A percentile compares a stretch with the other conserved stretches of the same genome.
These are phyloP conservation scores for Myxozyma lipomycoides DNA, from an alignment of 805 yeast genomes.

Conservation along the genomic window DNA sequence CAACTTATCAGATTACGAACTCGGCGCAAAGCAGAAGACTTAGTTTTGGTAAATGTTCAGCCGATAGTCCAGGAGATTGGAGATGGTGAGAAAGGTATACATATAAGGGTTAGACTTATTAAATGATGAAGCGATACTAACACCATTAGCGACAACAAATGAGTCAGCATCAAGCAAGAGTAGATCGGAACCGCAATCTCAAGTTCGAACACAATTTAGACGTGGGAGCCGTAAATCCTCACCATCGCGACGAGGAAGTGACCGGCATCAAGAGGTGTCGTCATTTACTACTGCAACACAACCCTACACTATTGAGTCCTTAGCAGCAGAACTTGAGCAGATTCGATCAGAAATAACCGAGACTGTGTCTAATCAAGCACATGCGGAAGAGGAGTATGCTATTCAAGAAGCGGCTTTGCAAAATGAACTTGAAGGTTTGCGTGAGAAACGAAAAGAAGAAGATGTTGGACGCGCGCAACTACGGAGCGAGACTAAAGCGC, in stretches of 20 bases:
- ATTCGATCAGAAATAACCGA: conserved; percentile 37
- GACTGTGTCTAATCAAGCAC: conserved; percentile 28
- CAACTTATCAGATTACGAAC: conserved; percentile 33
- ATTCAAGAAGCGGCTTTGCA: conserved; percentile 30
- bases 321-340: conserved; percentile 37
- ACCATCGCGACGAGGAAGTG: conserved; percentile 7
- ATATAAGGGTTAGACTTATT: too few relatives aligned
- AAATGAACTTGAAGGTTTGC: conserved; percentile 33
- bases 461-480: conserved; percentile 36
- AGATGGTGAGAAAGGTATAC: neutral
- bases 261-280: conserved; percentile 6
- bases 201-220: conserved; percentile 20
- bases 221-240: conserved; percentile 12
- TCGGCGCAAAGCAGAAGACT: conserved; percentile 29
- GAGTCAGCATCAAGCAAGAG: neutral
- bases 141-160: too few relatives aligned
- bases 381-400: conserved; percentile 34
- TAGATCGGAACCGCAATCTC: conserved; percentile 3
- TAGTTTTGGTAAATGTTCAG: conserved; percentile 29
- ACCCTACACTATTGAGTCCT: conserved; percentile 36
- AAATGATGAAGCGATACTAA: too few relatives aligned
- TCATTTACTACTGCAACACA: conserved; percentile 30
- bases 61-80: conserved; percentile 17
- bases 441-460: conserved; percentile 33
- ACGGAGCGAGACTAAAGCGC: conserved; percentile 37